Percentiles rank a stretch among this genome's conserved stretches.
phyloP scores from a whole-genome alignment of 257 asterid species.

The Penstemon barbatus region DNA sequence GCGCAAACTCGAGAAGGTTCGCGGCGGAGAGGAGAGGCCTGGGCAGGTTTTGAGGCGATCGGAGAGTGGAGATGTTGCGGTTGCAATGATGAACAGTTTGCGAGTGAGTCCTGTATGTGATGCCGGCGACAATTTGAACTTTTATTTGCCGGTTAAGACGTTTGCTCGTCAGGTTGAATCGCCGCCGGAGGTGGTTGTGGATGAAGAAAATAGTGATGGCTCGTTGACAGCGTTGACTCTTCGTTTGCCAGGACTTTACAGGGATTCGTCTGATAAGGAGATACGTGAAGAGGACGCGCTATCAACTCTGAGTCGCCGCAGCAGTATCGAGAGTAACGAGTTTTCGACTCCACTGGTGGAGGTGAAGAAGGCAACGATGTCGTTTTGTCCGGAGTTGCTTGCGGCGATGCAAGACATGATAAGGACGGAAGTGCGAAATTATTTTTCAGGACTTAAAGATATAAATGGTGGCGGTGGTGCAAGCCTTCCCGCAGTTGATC shows the following conservation, averaged over 20 bases:
- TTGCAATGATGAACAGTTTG: conserved; percentile 22
- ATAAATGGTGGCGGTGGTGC: no score
- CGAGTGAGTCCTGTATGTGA: conserved; percentile 19
- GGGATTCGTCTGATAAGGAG: conserved; percentile 13
- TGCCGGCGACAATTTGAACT: conserved; percentile 15
- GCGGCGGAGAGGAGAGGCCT: conserved; percentile 30
- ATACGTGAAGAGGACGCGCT: no score
- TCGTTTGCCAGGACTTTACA: conserved; percentile 32
- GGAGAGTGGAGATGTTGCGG: conserved; percentile 40
- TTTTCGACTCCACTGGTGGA: neutral
- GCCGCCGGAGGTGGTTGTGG: conserved; percentile 17
- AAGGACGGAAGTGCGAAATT: conserved; percentile 41
- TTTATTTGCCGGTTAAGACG: conserved; percentile 16
- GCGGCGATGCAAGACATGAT: conserved; percentile 38
- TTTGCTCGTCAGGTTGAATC: conserved; percentile 9
- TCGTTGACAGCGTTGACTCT: conserved; percentile 48
- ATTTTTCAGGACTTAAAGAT: conserved; percentile 19
- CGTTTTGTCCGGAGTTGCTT: conserved; percentile 34
- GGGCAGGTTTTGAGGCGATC: conserved; percentile 30
- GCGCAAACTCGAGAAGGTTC: conserved; percentile 23
- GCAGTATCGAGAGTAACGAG: conserved; percentile 3
- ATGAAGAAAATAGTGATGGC: conserved; percentile 16
- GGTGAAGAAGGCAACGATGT: conserved; percentile 11
- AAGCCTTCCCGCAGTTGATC: no score
- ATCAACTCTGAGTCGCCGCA: no score